Percentiles rank a stretch among this genome's conserved stretches.
Evolutionary conservation across 1,284 basidiomycete species (phyloP).

Genomic region (Vanrija humicola): DNA sequence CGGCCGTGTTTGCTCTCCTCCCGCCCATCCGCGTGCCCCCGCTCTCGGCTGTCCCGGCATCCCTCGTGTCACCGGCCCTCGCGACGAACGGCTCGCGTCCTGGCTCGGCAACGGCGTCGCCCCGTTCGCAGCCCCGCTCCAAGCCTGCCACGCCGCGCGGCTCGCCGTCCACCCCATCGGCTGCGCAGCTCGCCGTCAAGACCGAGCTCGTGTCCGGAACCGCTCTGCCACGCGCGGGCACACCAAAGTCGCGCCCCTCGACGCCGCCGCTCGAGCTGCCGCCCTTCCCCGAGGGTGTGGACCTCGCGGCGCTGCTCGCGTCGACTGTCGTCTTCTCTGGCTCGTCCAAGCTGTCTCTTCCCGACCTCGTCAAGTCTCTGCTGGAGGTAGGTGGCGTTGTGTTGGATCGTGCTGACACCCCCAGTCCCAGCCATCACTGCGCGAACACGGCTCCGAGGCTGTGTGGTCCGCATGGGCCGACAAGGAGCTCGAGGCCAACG

Average conservation of each 20-base stretch:
- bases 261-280: constrained; percentile 7
- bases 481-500: constrained; percentile 34
- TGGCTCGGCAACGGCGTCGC: neutral
- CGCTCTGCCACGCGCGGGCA: neutral
- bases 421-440: constrained; percentile 44
- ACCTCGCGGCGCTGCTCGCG: constrained; percentile 46
- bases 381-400: constrained; percentile 38
- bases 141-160: neutral
- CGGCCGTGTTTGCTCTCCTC: neutral
- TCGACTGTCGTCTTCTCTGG: constrained; percentile 49
- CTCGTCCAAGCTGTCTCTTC: constrained; percentile 44
- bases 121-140: neutral
- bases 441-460: constrained; percentile 33
- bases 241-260: constrained; percentile 5
- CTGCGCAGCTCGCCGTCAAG: constrained; percentile 8
- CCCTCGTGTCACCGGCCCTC: too few relatives aligned
- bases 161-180: neutral
- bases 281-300: constrained; percentile 32
- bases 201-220: constrained; percentile 3
- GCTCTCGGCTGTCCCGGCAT: too few relatives aligned
- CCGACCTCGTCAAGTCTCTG: constrained; percentile 47
- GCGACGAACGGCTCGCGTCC: too few relatives aligned
- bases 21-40: too few relatives aligned
- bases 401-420: neutral
- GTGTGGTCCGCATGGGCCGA: constrained; percentile 41